These are phyloP conservation scores for Penicillium maclennaniae DNA, from an alignment of 495 filamentous ascomycete species.

Conservation along the genomic window DNA sequence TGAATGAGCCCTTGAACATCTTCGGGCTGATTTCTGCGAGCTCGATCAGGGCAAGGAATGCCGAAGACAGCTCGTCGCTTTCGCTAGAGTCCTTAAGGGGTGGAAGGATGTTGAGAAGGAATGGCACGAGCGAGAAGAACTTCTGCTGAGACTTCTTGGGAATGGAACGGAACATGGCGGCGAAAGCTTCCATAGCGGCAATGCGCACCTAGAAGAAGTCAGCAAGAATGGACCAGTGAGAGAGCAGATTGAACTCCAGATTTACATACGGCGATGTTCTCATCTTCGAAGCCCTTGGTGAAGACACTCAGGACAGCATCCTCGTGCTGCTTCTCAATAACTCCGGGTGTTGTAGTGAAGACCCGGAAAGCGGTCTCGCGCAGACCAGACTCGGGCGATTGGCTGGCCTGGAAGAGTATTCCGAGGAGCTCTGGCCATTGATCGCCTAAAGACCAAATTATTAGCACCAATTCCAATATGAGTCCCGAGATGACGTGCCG, in stretches of 20 bases:
- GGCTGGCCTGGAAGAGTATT: constrained; percentile 81
- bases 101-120: constrained; percentile 87
- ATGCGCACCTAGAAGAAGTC: constrained; percentile 63
- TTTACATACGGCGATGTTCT: constrained; percentile 63
- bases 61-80: constrained; percentile 83
- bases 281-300: constrained; percentile 86
- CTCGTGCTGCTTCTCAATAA: constrained; percentile 95
- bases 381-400: constrained; percentile 72
- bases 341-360: constrained; percentile 89
- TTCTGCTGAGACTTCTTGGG: constrained; percentile 80
- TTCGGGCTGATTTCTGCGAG: constrained; percentile 85
- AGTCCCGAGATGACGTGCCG: constrained; percentile 52
- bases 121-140: constrained; percentile 79
- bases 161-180: constrained; percentile 89
- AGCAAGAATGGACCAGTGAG: constrained; percentile 1
- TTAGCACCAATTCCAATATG: constrained; percentile 16
- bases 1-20: constrained; percentile 95
- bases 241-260: background rate
- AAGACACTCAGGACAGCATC: constrained; percentile 81
- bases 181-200: constrained; percentile 93
- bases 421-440: constrained; percentile 89
- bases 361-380: constrained; percentile 90
- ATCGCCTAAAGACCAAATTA: constrained; percentile 51
- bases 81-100: constrained; percentile 88
- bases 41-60: constrained; percentile 86